Percentiles rank a stretch among this genome's conserved stretches.
phyloP scores from a whole-genome alignment of 2,329 filamentous ascomycete genomes.

The Hypocrella siamensis region DNA sequence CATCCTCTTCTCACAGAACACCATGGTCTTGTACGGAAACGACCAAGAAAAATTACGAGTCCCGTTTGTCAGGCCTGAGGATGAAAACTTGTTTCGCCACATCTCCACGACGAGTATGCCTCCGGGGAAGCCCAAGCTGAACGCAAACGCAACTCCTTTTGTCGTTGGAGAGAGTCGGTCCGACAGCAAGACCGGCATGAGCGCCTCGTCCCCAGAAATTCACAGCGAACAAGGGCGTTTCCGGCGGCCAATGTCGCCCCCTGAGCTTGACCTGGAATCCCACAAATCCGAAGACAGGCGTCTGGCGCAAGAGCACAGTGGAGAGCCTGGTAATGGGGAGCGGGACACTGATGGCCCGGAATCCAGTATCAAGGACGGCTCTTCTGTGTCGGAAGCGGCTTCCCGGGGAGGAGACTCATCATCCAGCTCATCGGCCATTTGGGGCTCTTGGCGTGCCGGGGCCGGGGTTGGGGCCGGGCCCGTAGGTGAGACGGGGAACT shows the following conservation, averaged over 20 bases:
- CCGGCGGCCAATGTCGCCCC: slow-evolving; percentile 18
- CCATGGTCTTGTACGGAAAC: slow-evolving; percentile 73
- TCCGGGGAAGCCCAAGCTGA: slow-evolving; percentile 41
- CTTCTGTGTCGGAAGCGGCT: slow-evolving; percentile 13
- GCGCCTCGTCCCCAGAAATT: slow-evolving; percentile 2
- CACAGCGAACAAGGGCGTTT: slow-evolving; percentile 11
- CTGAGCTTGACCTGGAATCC: slow-evolving; percentile 17
- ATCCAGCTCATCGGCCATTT: slow-evolving; percentile 43
- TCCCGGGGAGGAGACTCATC: slow-evolving; percentile 31
- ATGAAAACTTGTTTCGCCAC: slow-evolving; percentile 65
- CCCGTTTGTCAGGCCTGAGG: slow-evolving; percentile 82
- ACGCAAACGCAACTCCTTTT: slow-evolving; percentile 32
- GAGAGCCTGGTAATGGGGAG: slow-evolving; percentile 23
- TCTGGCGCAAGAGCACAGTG: slow-evolving; percentile 26
- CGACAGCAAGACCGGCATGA: slow-evolving; percentile 6
- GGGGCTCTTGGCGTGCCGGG: slow-evolving; percentile 56
- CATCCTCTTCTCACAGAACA: slow-evolving; percentile 81
- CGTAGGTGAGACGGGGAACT: slow-evolving; percentile 33
- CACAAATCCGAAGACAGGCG: slow-evolving; percentile 18
- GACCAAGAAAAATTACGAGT: slow-evolving; percentile 78
- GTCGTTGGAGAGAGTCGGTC: slow-evolving; percentile 18
- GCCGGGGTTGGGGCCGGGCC: slow-evolving; percentile 29
- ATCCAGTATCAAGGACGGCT: slow-evolving; percentile 12
- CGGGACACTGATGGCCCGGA: slow-evolving; percentile 10
- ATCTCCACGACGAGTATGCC: slow-evolving; percentile 47